Evolutionary conservation across 129 eudicot species (phyloP), one percentile per base, ranked within the genome.

Genomic region (Centella asiatica): DNA sequence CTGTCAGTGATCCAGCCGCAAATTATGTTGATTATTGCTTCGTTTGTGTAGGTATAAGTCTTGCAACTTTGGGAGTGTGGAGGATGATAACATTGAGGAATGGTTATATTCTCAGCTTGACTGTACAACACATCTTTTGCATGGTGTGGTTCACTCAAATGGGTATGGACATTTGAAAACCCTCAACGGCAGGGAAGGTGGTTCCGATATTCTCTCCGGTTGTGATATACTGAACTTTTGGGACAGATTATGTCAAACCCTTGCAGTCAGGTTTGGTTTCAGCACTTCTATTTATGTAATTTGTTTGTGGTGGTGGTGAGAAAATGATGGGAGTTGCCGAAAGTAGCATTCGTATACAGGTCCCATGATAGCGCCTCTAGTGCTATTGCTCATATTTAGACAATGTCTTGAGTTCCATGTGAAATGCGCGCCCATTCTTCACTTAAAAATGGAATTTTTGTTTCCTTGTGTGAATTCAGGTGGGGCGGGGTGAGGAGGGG

Each of bases 181-280:
- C 52, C 66, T 61, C 52, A 61, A 61, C 42, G 66, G 66, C 34
- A 24, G 36, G 33, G 66, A 24, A 42, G 53, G 66, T 42, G 66
- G 66, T 26, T 61, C 66, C 6, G 24, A 15, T 3, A 42, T 14
- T 25, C 2, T 42, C 15, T 24, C 31, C 18, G 66, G 51, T 0
- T 27, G 31, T 14, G 52, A 40, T 42, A 42, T 42, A 37, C 7
- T 61, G 9, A 61, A 61, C 32, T 61, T 61, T 17, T 61, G 66
- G 66, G 66, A 61, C 66, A 61, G 66, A 44, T 28, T 61, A 8
- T 61, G 66, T 39, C 66, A 42, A 39, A 27, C 33, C 50, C 51
- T 61, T 24, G 49, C 36, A 22, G 53, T 61, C 66, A 61, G 51
- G 66, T 61, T 60, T 6, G 46, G 36, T n/a, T n/a, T n/a, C n/a